Evolutionary conservation across 176 grass and related monocot species (phyloP), one percentile per base, ranked within the genome.

Genomic region (Saccharum spontaneum): DNA sequence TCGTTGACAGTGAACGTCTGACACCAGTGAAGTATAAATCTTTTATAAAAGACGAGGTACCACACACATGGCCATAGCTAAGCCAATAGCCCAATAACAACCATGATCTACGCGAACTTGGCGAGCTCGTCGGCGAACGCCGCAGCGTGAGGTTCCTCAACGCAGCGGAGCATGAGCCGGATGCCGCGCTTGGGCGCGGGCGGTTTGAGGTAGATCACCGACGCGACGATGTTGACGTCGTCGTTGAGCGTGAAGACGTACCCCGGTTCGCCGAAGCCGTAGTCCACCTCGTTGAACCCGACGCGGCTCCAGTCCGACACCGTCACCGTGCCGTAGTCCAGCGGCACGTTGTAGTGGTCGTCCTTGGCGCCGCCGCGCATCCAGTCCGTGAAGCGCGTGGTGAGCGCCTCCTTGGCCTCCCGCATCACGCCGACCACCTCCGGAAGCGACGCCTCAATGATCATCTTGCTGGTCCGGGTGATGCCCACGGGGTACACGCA

Each of bases 211-310:
- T 94, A 90, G 85, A 97, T 94, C 24, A 84, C 89, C 3, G 84
- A 94, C 12, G 84, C 89, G 12, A 94, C 84, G 78, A 93, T 91
- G 88, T 91, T 87, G 79, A 80, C 83, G 8, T 97, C 90, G 63
- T 94, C 88, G 33, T 95, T 95, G 61, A 94, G 79, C 63, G 92
- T 92, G 76, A 92, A 94, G 41, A 94, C 90, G 40, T 94, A 94
- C 14, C 79, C 81, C 0, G 92, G 88, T 73, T 92, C 88, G 23
- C 95, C 92, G 81, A 89, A 93, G 8, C 95, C 92, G 15, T 94
- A 97, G 91, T 97, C 95, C 69, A 97, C 95, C 86, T 97, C 90
- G 50, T 94, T 92, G 81, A 97, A 92, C 9, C 95, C 90, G 9
- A 94, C 86, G 15, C 88, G 81, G 61, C 90, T 97, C 95, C 92